Evolutionary conservation across 2,329 filamentous ascomycete genomes (phyloP).

Genomic region (Epichloe bromicola): DNA sequence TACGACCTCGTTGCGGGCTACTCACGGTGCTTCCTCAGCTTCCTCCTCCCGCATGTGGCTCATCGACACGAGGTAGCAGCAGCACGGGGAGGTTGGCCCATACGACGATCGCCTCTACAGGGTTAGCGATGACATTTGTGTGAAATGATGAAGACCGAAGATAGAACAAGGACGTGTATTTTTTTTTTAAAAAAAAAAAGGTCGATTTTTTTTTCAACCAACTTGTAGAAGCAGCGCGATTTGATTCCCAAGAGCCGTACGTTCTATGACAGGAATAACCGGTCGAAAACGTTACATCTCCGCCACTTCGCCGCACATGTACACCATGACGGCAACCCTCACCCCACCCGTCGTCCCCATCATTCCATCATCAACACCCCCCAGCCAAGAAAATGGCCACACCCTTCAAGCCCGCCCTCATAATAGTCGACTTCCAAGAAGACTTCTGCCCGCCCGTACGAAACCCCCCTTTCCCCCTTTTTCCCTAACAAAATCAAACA

Average conservation of each 20-base stretch:
- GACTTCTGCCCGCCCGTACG: conserved; percentile 81
- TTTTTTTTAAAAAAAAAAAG: no score
- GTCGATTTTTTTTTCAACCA: no score
- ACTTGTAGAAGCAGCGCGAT: no score
- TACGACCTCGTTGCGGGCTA: conserved; percentile 36
- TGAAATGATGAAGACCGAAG: background rate
- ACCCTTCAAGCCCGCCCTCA: conserved; percentile 35
- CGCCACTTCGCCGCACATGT: no score
- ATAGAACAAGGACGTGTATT: no score
- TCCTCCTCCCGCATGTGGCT: conserved; percentile 36
- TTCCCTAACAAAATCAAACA: conserved; percentile 21
- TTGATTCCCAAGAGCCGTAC: no score
- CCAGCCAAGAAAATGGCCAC: background rate
- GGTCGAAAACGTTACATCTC: no score
- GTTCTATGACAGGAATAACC: no score
- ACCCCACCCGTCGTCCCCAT: background rate
- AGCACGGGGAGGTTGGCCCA: conserved; percentile 4
- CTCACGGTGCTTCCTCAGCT: conserved; percentile 55
- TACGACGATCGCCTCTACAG: background rate
- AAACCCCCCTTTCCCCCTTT: background rate
- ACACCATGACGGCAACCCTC: no score
- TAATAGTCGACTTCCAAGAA: conserved; percentile 83
- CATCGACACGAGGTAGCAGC: conserved; percentile 16
- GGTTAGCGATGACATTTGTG: background rate
- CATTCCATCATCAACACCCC: background rate